phyloP scores from a whole-genome alignment of 768 basidiomycete species.

The Pluteus cervinus region DNA sequence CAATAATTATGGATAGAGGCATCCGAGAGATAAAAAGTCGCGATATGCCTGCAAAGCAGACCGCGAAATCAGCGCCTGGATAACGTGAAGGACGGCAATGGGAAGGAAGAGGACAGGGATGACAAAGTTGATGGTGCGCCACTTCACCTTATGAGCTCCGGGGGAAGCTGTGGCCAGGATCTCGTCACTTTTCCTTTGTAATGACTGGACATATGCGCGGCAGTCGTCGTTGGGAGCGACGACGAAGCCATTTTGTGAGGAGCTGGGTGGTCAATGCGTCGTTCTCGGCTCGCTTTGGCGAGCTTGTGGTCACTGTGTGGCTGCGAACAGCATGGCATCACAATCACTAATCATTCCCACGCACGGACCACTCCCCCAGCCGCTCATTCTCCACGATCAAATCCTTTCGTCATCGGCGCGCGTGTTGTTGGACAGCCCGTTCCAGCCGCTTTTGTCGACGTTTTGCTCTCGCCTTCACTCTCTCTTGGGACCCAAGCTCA shows the following conservation, averaged over 20 bases:
- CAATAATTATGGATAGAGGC: conserved; percentile 34
- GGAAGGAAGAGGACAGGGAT: conserved; percentile 12
- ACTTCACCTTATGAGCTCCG: conserved; percentile 61
- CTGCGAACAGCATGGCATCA: conserved; percentile 20
- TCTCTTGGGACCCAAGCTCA: no score
- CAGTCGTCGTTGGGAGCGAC: conserved; percentile 19
- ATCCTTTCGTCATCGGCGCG: no score
- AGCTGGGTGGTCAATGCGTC: conserved; percentile 37
- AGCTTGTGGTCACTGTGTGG: conserved; percentile 28
- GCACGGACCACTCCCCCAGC: conserved; percentile 36
- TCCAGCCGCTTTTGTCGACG: no score
- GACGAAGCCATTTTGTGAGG: conserved; percentile 14
- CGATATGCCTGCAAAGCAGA: conserved; percentile 38
- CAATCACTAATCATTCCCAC: conserved; percentile 27
- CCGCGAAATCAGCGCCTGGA: conserved; percentile 16
- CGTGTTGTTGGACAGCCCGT: no score
- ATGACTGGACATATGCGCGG: conserved; percentile 5
- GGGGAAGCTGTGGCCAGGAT: conserved; percentile 26
- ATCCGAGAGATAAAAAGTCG: conserved; percentile 53
- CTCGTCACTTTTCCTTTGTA: conserved; percentile 21
- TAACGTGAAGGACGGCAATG: conserved; percentile 26
- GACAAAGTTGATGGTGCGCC: no score
- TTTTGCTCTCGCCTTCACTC: no score
- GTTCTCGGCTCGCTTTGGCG: conserved; percentile 27
- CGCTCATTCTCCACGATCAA: no score